Conservation (phyloP, 495 filamentous ascomycete genomes). For the Aspergillus sclerotioniger region DNA sequence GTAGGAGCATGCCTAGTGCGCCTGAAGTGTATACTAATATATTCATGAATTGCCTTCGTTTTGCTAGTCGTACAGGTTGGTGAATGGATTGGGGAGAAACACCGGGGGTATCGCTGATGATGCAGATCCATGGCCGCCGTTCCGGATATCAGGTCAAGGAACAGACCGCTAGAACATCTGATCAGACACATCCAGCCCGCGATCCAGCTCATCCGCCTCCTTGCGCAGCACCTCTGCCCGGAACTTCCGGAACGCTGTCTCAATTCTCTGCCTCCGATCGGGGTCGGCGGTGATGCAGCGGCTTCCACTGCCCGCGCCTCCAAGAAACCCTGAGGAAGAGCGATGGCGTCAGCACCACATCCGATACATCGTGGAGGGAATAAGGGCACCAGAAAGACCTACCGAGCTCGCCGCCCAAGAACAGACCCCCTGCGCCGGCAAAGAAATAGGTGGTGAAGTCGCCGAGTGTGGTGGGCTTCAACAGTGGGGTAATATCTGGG, state of each 20-base stretch:
- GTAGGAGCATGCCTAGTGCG: not conserved
- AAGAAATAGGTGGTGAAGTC: constrained; percentile 64
- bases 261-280: constrained; percentile 54
- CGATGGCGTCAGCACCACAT: not conserved
- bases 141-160: no score
- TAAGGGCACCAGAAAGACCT: not conserved
- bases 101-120: no score
- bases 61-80: not conserved
- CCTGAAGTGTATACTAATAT: not conserved
- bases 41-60: not conserved
- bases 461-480: constrained; percentile 56
- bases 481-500: constrained; percentile 56
- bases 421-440: constrained; percentile 58
- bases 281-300: constrained; percentile 53
- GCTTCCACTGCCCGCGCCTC: constrained; percentile 51
- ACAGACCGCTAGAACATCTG: constrained; percentile 24
- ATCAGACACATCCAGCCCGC: constrained; percentile 26
- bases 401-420: constrained; percentile 64
- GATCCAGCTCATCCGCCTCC: constrained; percentile 56
- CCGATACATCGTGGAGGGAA: not conserved
- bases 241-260: constrained; percentile 62
- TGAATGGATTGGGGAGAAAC: no score
- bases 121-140: no score
- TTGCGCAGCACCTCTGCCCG: constrained; percentile 59
- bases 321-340: constrained; percentile 47